These are phyloP conservation scores for Geotrichum histeridarum DNA, from an alignment of 1,139 yeast species.

Conservation along the genomic window DNA sequence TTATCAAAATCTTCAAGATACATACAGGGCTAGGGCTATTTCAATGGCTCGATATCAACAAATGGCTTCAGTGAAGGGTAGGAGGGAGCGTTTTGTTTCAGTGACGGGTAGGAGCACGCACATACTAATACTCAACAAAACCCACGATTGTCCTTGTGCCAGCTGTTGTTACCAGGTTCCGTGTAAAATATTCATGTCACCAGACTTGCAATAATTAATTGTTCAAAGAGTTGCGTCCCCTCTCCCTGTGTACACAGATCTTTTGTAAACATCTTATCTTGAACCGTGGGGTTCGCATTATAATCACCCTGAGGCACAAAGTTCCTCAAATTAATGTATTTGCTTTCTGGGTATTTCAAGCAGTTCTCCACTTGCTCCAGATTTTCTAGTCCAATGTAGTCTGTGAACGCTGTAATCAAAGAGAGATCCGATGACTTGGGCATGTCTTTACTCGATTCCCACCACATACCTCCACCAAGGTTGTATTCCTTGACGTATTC, in stretches of 20 bases:
- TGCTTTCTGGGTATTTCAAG: slow-evolving; percentile 16
- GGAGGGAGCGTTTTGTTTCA: slow-evolving; percentile 13
- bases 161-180: not conserved
- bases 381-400: slow-evolving; percentile 21
- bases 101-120: slow-evolving; percentile 19
- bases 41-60: not conserved
- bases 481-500: slow-evolving; percentile 45
- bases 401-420: slow-evolving; percentile 30
- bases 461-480: slow-evolving; percentile 87
- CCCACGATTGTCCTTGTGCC: not conserved
- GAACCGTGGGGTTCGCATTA: not conserved
- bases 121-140: not conserved
- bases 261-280: not conserved
- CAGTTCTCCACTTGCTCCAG: slow-evolving; percentile 22
- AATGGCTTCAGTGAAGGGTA: slow-evolving; percentile 17
- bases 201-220: too few relatives aligned
- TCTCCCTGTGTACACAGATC: not conserved
- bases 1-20: too few relatives aligned
- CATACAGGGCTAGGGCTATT: slow-evolving; percentile 13
- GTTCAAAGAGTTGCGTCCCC: not conserved
- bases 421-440: slow-evolving; percentile 28
- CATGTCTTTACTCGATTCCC: slow-evolving; percentile 83
- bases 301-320: not conserved
- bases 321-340: slow-evolving; percentile 13
- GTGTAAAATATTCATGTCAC: too few relatives aligned